Base-by-base conservation (phyloP, 495 filamentous ascomycete species). In the Penicillium macrosclerotiorum region DNA sequence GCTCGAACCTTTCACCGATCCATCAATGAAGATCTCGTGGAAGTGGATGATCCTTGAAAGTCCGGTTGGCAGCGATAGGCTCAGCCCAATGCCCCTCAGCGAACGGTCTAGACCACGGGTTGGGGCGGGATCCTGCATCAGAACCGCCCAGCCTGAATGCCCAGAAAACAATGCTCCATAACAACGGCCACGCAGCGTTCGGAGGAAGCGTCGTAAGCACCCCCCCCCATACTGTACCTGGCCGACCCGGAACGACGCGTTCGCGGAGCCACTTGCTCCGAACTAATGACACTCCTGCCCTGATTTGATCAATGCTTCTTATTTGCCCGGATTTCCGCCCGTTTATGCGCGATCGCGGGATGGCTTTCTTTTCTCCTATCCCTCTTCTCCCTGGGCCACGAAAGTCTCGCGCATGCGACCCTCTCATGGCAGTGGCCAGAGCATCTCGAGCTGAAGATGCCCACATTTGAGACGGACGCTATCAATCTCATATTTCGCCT, bases 151-250 rank as follows among this genome's bases (percentile, higher is more conserved):
- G 3, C 37, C 12, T 14, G 37, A 17, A 29, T 27, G 31, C 5
- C 31, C 31, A 34, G 13, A 14, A 13, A 34, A 11, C 13, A 4
- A 34, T 17, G 8, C 31, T 17, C 2, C 31, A 2, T 8, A 11
- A 8, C 19, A 27, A n/a, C n/a, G n/a, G 31, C 16, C 2, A 20
- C 16, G 8, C 33, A 35, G 20, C n/a, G 33, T 9, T 16, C 17
- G 9, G 22, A 20, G 31, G 22, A 45, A 45, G 42, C 42, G 42
- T 45, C 42, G 42, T 45, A 34, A 45, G 42, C n/a, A n/a, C n/a
- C n/a, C n/a, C n/a, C n/a, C n/a, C 42, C 38, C 17, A 32, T 14
- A 34, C 36, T 17, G 29, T n/a, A 44, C 35, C 19, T 14, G 31
- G 11, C 13, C 6, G 14, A 11, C 16, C 18, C 22, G 30, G 20